Base-by-base conservation (phyloP, 1,139 yeast species). In the Debaryomyces sp. region DNA sequence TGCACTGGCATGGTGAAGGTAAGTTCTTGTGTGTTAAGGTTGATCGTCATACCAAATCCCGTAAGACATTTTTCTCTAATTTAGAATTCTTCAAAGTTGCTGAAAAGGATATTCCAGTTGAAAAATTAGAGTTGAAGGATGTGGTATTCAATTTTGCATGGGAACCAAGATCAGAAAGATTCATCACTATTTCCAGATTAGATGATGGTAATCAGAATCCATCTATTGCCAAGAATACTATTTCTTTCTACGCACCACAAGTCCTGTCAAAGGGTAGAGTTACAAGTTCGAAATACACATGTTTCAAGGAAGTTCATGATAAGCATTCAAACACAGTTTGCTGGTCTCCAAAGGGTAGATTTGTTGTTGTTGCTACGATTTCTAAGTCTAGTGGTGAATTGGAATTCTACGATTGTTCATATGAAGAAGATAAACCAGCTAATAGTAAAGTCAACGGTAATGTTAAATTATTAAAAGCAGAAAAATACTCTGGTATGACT, bases 331-430 rank as follows among this genome's bases (percentile, higher is more conserved):
- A 90, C 71, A 81, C 90, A 23, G 78, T 94, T 52, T 76, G 79
- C 60, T 94, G 97, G 96, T 85, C 96, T 34, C 98, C 99, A 63
- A 83, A 83, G 64, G 99, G 99, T 54, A 84, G 97, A 70, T 92
- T 87, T 71, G 88, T 86, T 52, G 87, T 85, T 44, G 78, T 90
- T 54, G 91, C 94, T 42, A 80, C 94, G 40, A 75, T 87, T 54
- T 82, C 89, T 49, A 79, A 82, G 58, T 76, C 80, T 48, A 70
- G 71, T 44, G 87, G 89, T 52, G 89, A 85, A 58, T 68, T 95
- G 50, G 96, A 90, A 58, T 91, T 94, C 73, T 94, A 77, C 70
- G 99, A 95, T 71, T 71, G 85, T 57, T 94, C 88, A 59, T 91
- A 80, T 67, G 91, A 90, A 60, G 96, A 90, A 53, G 87, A 82